These are phyloP conservation scores for Trichoderma koningii DNA, from an alignment of 2,329 filamentous ascomycete species.

Conservation along the genomic window DNA sequence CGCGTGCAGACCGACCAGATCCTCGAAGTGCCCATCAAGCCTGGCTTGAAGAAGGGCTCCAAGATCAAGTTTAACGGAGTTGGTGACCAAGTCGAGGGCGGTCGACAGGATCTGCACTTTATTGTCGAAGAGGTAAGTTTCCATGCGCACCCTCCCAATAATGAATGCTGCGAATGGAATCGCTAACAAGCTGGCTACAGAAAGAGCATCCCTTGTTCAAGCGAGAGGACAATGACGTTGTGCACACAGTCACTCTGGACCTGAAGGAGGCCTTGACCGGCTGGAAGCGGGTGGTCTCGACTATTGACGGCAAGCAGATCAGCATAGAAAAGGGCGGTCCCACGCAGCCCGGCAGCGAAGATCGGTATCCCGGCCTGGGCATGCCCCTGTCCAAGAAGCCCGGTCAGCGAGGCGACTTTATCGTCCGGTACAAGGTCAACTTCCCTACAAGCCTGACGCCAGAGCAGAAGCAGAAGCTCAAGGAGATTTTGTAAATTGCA, in stretches of 20 bases:
- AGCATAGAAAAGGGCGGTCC: constrained; percentile 78
- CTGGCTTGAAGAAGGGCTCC: constrained; percentile 91
- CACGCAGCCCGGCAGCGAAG: constrained; percentile 79
- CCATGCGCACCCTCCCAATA: background rate
- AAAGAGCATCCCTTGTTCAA: constrained; percentile 84
- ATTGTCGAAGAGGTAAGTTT: constrained; percentile 83
- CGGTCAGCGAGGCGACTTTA: constrained; percentile 78
- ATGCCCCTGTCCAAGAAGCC: constrained; percentile 96
- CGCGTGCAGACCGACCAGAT: constrained; percentile 85
- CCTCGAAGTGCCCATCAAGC: constrained; percentile 92
- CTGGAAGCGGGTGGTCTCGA: constrained; percentile 88
- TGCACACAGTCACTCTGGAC: constrained; percentile 75
- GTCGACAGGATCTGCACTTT: constrained; percentile 93
- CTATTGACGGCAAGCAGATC: constrained; percentile 88
- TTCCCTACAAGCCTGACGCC: constrained; percentile 79
- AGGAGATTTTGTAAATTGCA: constrained; percentile 67
- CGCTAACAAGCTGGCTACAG: constrained; percentile 47
- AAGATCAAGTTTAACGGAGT: constrained; percentile 99
- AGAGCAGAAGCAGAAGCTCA: constrained; percentile 77
- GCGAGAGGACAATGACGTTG: constrained; percentile 85
- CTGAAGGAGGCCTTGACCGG: constrained; percentile 94
- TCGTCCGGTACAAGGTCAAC: constrained; percentile 89
- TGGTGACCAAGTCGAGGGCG: constrained; percentile 96
- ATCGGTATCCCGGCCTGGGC: constrained; percentile 80
- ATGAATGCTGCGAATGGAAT: background rate